Base-by-base conservation (phyloP, 192 early-diverging fungal genomes). In the Coemansia furcata region DNA sequence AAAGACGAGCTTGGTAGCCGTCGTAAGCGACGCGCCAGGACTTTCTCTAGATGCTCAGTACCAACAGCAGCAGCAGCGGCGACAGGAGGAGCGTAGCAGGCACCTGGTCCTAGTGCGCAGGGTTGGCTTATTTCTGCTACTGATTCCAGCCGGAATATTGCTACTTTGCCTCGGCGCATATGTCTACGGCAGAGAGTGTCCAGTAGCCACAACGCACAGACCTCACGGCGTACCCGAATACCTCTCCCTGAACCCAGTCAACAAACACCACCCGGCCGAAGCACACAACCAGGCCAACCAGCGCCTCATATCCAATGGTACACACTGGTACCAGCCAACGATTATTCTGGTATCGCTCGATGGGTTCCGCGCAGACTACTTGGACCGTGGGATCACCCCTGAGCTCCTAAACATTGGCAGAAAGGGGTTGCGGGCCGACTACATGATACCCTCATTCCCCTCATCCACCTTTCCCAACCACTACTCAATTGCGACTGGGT, bases 391-490 rank as follows among this genome's bases (percentile, higher is more conserved):
- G 1, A 35, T 93, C 4, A 92, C 94, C 10, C 93, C 94, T 2
- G 85, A 83, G 44, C 69, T 84, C 17, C 47, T 62, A 19, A 36
- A 61, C 1, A 60, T 84, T 15, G 73, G 73, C 36, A 43, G 60
- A 15, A 43, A 71, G 36, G 82, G 83, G 2, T 71, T 84, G 23
- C 76, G 77, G 9, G 82, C 81, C 1, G 77, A 78, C 62, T 85
- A 76, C 68, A 74, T 86, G 73, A 35, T 68, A 5, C 84, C 84
- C 5, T 77, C 71, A 55, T 85, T 81, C 50, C 80, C 81, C 23
- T 87, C 86, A 26, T 85, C 93, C 39, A 97, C 96, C 0, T 97
- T 95, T 68, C 92, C 95, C 4, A 98, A 98, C 77, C 96, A 98
- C 77, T 96, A 93, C 73, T 86, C 93, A 1, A 79, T 98, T 42